phyloP scores from a whole-genome alignment of 2,329 filamentous ascomycete genomes.

The Hymenoscyphus repandus region DNA sequence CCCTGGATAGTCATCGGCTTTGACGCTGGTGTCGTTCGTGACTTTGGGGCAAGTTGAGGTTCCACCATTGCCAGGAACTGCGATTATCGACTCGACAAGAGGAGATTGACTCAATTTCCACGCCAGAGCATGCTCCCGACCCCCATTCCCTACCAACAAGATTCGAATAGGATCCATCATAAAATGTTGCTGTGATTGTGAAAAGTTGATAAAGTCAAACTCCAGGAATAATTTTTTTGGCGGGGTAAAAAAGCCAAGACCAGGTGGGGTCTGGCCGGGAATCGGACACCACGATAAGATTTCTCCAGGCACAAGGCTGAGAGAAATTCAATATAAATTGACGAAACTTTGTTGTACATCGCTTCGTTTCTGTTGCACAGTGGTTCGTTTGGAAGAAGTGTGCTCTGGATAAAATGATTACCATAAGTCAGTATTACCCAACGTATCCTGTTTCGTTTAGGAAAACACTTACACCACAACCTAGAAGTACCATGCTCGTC shows the following conservation, averaged over 20 bases:
- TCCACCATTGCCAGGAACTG: constrained; percentile 78
- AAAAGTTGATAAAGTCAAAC: constrained; percentile 1
- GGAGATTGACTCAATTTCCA: constrained; percentile 89
- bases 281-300: too few relatives aligned
- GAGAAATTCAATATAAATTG: neutral
- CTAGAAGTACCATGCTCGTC: constrained; percentile 79
- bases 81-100: constrained; percentile 68
- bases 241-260: neutral
- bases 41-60: constrained; percentile 67
- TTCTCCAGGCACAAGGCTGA: constrained; percentile 1
- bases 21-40: constrained; percentile 61
- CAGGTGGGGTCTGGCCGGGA: neutral
- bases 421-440: constrained; percentile 18
- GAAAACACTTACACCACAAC: neutral
- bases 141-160: constrained; percentile 88
- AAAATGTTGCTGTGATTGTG: neutral
- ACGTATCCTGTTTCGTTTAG: neutral
- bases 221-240: constrained; percentile 3
- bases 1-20: constrained; percentile 68
- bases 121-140: constrained; percentile 87
- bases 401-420: constrained; percentile 16
- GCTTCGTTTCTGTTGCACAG: neutral
- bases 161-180: constrained; percentile 43
- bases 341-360: neutral
- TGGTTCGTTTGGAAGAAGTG: neutral